A percentile compares a stretch with the other conserved stretches of the same genome.
phyloP scores from a whole-genome alignment of 805 yeast genomes.

The Sugiyamaella smithiae region DNA sequence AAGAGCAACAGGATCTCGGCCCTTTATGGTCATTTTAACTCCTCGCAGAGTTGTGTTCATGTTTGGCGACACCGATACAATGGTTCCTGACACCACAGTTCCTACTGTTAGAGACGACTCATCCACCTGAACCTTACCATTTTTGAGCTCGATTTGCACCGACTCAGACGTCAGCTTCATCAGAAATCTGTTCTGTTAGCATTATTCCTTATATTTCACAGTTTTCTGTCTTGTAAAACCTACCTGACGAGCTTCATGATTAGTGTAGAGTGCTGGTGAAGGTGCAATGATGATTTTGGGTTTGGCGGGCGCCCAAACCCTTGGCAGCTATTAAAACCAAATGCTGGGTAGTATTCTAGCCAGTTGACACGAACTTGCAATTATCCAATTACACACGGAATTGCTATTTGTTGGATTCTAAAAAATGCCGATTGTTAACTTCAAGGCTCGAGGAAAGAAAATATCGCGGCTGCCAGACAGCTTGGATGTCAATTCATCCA shows the following conservation, averaged over 20 bases:
- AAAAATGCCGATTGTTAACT: slow-evolving; percentile 19
- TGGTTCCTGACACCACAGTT: slow-evolving; percentile 77
- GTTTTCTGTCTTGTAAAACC: slow-evolving; percentile 12
- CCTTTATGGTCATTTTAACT: slow-evolving; percentile 71
- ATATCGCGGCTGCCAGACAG: slow-evolving; percentile 29
- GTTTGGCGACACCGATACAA: slow-evolving; percentile 80
- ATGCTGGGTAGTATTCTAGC: too few species aligned
- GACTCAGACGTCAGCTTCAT: slow-evolving; percentile 84
- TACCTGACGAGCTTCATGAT: slow-evolving; percentile 61
- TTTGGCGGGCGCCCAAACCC: neutral
- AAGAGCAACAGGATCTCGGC: slow-evolving; percentile 64
- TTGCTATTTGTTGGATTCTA: too few species aligned
- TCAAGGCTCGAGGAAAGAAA: slow-evolving; percentile 28
- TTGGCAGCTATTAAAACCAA: too few species aligned
- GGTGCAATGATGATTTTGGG: neutral
- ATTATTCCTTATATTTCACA: too few species aligned
- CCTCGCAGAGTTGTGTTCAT: slow-evolving; percentile 85
- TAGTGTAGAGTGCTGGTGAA: neutral
- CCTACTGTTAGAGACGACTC: too few species aligned
- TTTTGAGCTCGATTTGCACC: slow-evolving; percentile 86
- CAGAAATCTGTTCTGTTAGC: slow-evolving; percentile 55
- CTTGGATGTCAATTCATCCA: slow-evolving; percentile 35
- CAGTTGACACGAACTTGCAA: too few species aligned
- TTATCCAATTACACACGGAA: too few species aligned
- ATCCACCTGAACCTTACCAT: slow-evolving; percentile 66